These are phyloP conservation scores for Pseudogymnoascus verrucosus DNA, from an alignment of 2,329 filamentous ascomycete species.

Conservation along the genomic window DNA sequence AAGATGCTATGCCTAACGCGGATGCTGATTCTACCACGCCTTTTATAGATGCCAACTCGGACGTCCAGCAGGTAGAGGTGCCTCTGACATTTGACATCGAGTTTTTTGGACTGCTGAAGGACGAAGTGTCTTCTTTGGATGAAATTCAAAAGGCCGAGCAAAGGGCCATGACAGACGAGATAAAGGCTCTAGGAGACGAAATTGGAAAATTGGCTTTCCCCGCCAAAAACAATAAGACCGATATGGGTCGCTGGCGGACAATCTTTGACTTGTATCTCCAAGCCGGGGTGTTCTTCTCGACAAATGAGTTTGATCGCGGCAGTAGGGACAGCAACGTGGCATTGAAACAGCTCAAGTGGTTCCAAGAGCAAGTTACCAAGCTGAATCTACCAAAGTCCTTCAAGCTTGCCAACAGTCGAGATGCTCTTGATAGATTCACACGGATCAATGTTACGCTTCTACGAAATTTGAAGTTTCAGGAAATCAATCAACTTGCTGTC, in stretches of 20 bases:
- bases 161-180: conserved; percentile 52
- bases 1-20: background rate
- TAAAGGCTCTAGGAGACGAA: conserved; percentile 55
- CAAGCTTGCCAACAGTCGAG: conserved; percentile 56
- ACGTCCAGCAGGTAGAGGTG: conserved; percentile 53
- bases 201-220: conserved; percentile 59
- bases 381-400: conserved; percentile 53
- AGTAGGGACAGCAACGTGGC: conserved; percentile 58
- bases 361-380: conserved; percentile 58
- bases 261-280: conserved; percentile 79
- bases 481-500: conserved; percentile 71
- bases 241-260: conserved; percentile 68
- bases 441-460: conserved; percentile 67
- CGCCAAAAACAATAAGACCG: conserved; percentile 51
- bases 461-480: conserved; percentile 74
- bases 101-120: conserved; percentile 71
- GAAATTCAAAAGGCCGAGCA: conserved; percentile 56
- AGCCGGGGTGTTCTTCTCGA: conserved; percentile 74
- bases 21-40: background rate
- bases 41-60: background rate
- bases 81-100: conserved; percentile 68
- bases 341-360: conserved; percentile 60
- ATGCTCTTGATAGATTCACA: conserved; percentile 61
- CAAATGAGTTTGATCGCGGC: conserved; percentile 62
- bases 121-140: conserved; percentile 62